A percentile compares a stretch with the other conserved stretches of the same genome.
Evolutionary conservation across 2,329 filamentous ascomycete genomes (phyloP).

Genomic region (Fusarium duplospermum): DNA sequence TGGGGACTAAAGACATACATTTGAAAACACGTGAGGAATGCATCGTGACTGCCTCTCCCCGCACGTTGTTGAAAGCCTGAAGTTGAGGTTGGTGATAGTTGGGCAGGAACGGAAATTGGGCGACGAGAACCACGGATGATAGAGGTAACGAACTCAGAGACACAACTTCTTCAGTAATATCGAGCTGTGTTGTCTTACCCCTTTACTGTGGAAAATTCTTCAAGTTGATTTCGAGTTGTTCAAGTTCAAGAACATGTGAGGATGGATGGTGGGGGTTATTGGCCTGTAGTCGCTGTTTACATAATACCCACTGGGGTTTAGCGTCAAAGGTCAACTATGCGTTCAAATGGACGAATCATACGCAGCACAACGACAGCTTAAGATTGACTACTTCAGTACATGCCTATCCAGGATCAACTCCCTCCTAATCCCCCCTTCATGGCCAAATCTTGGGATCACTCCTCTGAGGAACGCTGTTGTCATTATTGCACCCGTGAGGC

Average conservation of each 20-base stretch:
- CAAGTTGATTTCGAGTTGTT: background rate
- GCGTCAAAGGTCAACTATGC: background rate
- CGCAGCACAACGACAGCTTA: background rate
- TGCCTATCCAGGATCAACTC: background rate
- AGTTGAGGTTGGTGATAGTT: background rate
- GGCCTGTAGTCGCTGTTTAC: constrained; percentile 13
- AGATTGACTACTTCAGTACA: background rate
- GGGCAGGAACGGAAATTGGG: background rate
- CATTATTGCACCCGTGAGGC: background rate
- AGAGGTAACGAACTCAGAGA: background rate
- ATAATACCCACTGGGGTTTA: constrained; percentile 18
- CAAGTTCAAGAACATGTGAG: constrained; percentile 3
- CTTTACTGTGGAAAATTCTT: background rate
- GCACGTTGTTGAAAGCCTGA: background rate
- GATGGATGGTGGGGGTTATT: constrained; percentile 7
- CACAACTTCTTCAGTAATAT: background rate
- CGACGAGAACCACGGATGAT: background rate
- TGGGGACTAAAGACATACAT: constrained; percentile 24
- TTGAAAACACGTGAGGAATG: constrained; percentile 44
- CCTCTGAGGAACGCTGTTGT: background rate
- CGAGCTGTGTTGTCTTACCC: background rate
- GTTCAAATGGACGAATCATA: background rate
- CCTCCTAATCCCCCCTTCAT: background rate
- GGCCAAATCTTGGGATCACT: background rate
- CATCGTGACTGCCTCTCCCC: constrained; percentile 30